These are phyloP conservation scores for Leccinum huronense DNA, from an alignment of 1,284 basidiomycete genomes.

Conservation along the genomic window DNA sequence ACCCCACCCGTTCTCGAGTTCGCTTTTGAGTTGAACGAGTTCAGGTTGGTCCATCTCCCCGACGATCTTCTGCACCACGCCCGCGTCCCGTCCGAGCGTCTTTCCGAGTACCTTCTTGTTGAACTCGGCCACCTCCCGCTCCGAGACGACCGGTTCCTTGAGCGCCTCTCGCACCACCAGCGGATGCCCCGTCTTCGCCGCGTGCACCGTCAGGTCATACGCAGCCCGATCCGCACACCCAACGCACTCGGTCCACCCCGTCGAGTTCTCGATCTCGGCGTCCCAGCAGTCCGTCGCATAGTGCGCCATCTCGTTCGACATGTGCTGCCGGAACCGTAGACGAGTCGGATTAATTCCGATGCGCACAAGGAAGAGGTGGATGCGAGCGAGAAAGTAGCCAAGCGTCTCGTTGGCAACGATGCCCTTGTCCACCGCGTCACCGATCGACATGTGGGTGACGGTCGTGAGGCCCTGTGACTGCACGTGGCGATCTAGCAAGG, in stretches of 20 bases:
- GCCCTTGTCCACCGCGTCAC: constrained; percentile 85
- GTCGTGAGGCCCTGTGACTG: constrained; percentile 78
- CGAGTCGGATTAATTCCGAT: constrained; percentile 90
- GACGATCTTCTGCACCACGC: constrained; percentile 68
- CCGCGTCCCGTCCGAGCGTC: constrained; percentile 86
- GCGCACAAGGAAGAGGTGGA: constrained; percentile 87
- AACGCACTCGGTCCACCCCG: constrained; percentile 99
- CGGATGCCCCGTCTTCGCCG: constrained; percentile 63
- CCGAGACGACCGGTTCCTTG: constrained; percentile 73
- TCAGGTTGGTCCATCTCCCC: constrained; percentile 67
- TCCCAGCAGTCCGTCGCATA: constrained; percentile 99
- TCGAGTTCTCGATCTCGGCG: constrained; percentile 93
- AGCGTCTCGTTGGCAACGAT: constrained; percentile 97
- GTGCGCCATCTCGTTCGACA: constrained; percentile 98
- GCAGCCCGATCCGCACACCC: constrained; percentile 99
- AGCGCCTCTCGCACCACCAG: constrained; percentile 84
- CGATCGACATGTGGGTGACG: constrained; percentile 70
- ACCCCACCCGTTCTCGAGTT: constrained; percentile 70
- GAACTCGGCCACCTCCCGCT: constrained; percentile 76
- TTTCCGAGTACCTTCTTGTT: constrained; percentile 91
- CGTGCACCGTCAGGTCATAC: constrained; percentile 78
- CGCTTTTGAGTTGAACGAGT: constrained; percentile 68
- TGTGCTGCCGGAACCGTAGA: constrained; percentile 94
- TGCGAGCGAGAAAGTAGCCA: constrained; percentile 95
- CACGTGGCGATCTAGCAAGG: constrained; percentile 80